Conservation (phyloP, 2,329 filamentous ascomycete species). For the Neoarthrinium moseri region DNA sequence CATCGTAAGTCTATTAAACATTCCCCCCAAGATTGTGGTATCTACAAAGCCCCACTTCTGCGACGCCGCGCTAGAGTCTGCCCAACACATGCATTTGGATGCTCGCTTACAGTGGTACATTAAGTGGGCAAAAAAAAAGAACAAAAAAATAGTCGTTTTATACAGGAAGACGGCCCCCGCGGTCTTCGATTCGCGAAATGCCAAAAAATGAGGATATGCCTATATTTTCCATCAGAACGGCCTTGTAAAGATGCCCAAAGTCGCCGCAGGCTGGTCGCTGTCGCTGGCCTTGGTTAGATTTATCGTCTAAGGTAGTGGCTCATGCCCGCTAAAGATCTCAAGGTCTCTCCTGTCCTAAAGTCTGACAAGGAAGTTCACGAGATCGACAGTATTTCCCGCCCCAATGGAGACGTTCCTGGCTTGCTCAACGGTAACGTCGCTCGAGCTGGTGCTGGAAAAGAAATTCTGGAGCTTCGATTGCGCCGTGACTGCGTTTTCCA, state of each 20-base stretch:
- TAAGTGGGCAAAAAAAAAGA: neutral
- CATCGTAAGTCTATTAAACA: conserved; percentile 11
- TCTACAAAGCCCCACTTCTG: conserved; percentile 8
- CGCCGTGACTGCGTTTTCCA: conserved; percentile 50
- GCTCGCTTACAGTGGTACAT: neutral
- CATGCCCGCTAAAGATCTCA: too few relatives aligned
- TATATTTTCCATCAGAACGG: neutral
- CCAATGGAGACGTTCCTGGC: conserved; percentile 42
- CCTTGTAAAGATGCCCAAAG: neutral
- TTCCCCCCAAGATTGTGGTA: conserved; percentile 12
- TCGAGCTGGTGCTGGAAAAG: conserved; percentile 41
- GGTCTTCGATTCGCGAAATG: conserved; percentile 2
- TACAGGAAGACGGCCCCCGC: conserved; percentile 6
- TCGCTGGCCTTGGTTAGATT: neutral
- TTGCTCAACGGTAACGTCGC: conserved; percentile 28
- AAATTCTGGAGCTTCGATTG: conserved; percentile 55
- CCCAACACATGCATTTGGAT: conserved; percentile 7
- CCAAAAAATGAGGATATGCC: neutral
- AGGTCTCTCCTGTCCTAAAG: conserved; percentile 14
- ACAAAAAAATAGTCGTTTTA: too few relatives aligned
- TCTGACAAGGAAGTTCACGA: conserved; percentile 46
- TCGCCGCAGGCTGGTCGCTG: neutral
- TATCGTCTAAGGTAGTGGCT: too few relatives aligned
- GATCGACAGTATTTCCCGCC: conserved; percentile 45
- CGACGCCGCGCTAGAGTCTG: conserved; percentile 4